A percentile compares a stretch with the other conserved stretches of the same genome.
Conservation (phyloP, 164 flowering plant genomes). For the Tetrastigma voinierianum region DNA sequence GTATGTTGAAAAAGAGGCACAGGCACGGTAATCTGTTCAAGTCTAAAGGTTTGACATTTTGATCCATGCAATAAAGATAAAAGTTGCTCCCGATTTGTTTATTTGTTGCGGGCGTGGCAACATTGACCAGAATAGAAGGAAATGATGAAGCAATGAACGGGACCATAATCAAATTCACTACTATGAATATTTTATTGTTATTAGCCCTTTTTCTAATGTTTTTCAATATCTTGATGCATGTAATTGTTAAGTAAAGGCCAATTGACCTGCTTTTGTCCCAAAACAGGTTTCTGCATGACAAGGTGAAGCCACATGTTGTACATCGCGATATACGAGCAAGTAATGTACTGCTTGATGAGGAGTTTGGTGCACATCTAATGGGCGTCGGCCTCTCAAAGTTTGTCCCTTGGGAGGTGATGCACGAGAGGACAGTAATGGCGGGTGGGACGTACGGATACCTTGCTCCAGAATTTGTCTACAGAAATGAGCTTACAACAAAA, state of each 20-base stretch:
- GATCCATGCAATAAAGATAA: too few relatives aligned
- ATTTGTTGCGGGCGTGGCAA: too few relatives aligned
- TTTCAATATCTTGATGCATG: too few relatives aligned
- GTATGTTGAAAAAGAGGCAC: too few relatives aligned
- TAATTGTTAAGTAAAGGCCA: not conserved
- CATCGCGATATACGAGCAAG: conserved; percentile 91
- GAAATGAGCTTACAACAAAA: conserved; percentile 95
- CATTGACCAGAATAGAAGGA: too few relatives aligned
- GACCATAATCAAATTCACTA: too few relatives aligned
- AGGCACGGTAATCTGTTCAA: too few relatives aligned
- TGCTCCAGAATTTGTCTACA: conserved; percentile 92
- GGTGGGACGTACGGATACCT: conserved; percentile 87
- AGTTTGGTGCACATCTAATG: conserved; percentile 88
- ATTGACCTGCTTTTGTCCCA: not conserved
- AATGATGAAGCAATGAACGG: too few relatives aligned
- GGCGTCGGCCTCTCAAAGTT: conserved; percentile 95
- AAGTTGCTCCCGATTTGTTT: too few relatives aligned
- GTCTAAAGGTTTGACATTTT: too few relatives aligned
- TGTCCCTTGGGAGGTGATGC: conserved; percentile 95
- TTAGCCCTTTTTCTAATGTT: too few relatives aligned
- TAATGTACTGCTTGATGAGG: conserved; percentile 90
- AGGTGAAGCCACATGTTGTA: conserved; percentile 95
- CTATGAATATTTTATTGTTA: too few relatives aligned
- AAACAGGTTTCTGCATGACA: conserved; percentile 88
- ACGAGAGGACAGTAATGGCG: conserved; percentile 88